phyloP scores from a whole-genome alignment of 352 stramenopile genomes.

The Stephanocyclus meneghinianus region DNA sequence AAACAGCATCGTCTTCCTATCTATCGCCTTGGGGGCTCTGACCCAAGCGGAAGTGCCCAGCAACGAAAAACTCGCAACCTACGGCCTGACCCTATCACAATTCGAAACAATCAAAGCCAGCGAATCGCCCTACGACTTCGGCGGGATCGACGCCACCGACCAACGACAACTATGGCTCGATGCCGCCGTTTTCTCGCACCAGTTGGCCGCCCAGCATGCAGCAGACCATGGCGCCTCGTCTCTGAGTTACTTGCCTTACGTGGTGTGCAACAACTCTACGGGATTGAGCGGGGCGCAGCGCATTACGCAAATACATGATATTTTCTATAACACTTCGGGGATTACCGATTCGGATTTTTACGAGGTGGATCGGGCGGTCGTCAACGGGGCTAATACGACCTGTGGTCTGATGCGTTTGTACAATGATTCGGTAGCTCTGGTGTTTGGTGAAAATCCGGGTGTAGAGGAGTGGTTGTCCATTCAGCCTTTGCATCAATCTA shows the following conservation, averaged over 20 bases:
- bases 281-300: conserved; percentile 5
- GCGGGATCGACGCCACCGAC: neutral
- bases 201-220: neutral
- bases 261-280: conserved; percentile 21
- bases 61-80: conserved; percentile 16
- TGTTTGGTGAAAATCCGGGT: conserved; percentile 20
- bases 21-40: neutral
- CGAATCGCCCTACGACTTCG: conserved; percentile 26
- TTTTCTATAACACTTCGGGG: conserved; percentile 17
- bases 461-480: conserved; percentile 16
- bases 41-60: neutral
- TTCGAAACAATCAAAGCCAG: conserved; percentile 8
- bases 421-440: conserved; percentile 23
- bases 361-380: neutral
- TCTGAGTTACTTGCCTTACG: conserved; percentile 20
- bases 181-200: conserved; percentile 14
- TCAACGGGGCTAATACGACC: neutral
- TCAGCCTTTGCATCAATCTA: conserved; percentile 18
- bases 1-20: neutral
- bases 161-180: conserved; percentile 25
- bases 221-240: neutral
- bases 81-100: conserved; percentile 20
- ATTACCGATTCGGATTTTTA: conserved; percentile 16
- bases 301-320: neutral
- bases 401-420: conserved; percentile 15